Evolutionary conservation across 1,284 basidiomycete genomes (phyloP), one percentile per base, ranked within the genome.

Genomic region (Schizopora paradoxa): DNA sequence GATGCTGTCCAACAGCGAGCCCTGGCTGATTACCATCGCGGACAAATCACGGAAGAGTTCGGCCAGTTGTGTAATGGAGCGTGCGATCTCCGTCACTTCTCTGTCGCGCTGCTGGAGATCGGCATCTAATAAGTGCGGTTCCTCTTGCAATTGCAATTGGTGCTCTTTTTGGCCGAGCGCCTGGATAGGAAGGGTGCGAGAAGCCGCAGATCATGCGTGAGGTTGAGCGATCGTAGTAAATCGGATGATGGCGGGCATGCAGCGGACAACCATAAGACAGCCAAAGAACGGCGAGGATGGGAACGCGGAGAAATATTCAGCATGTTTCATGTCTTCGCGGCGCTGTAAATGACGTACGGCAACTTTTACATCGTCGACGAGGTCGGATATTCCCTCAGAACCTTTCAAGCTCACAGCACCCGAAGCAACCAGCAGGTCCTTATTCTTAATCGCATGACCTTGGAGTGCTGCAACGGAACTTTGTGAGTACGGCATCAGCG

Each of bases 41-140:
- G 86, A 87, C 31, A 99, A 73, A 61, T 99, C 96, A 57, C 94
- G 91, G 74, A 99, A 99, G 34, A 99, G 77, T 58, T 95, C 92
- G 1, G 94, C 94, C 18, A 99, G 76, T 39, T 85, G 81, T 27
- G 86, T 77, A 56, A 99, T 99, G 10, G 88, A 93, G 54, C 87
- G 83, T 0, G 95, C 93, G 53, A 99, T 95, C 59, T 94, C 85
- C 21, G 82, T 79, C 51, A 99, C 78, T 61, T 98, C 92, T 49
- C 76, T 73, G 57, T 86, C 78, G 43, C 88, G 82, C 45, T 73
- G 68, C 41, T 73, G 77, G 45, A 91, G 70, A 52, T 84, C 73
- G 18, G 62, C 44, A 31, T 61, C 58, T 49, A 61, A 31, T 45
- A 70, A 64, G 46, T 72, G 65, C 55, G 64, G 22, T 54, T 58